Base-by-base conservation (phyloP, 2,329 filamentous ascomycete genomes). In the Aspergillus ibericus region DNA sequence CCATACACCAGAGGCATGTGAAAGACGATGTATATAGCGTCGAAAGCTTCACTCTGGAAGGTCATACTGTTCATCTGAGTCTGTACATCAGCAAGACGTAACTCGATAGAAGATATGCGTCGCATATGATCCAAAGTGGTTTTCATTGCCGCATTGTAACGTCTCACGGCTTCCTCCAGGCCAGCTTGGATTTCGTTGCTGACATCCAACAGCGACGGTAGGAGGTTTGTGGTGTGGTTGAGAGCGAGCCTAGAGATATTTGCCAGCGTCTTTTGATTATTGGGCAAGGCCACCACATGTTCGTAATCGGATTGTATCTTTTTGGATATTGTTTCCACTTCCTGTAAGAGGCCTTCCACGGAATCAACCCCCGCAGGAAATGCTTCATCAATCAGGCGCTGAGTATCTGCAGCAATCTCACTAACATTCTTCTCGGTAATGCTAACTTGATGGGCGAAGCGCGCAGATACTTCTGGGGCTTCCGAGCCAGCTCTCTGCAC, bases 281-380 rank as follows among this genome's bases (percentile, higher is more conserved):
- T 85, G 1, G 85, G 80, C 62, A 92, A 88, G 5, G 84, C 82
- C 46, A 92, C 79, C 10, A 92, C 86, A 64, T 91, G 88, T 65
- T 92, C 88, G 70, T 92, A 91, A 74, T 98, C 95, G 5, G 88
- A 90, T 49, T 88, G 87, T 51, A 99, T 90, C 76, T 97, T 97
- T 68, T 87, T 92, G 53, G 88, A 88, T 56, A 98, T 82, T 0
- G 91, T 89, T 70, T 93, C 88, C 44, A 98, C 92, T 72, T 98
- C 95, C 61, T 92, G 85, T 51, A 95, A 80, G 6, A 96, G 79
- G 61, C 89, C 86, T 20, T 80, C 75, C 5, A 89, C 83, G 63
- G 93, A 90, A 50, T 85, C 82, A 48, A 86, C 71, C 5, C 83
- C 20, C 82, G 88, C 50, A 81, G 83, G 58, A 71, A 80, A 64